Base-by-base conservation (phyloP, 345 rosid genomes). In the Eucalyptus coolabah region DNA sequence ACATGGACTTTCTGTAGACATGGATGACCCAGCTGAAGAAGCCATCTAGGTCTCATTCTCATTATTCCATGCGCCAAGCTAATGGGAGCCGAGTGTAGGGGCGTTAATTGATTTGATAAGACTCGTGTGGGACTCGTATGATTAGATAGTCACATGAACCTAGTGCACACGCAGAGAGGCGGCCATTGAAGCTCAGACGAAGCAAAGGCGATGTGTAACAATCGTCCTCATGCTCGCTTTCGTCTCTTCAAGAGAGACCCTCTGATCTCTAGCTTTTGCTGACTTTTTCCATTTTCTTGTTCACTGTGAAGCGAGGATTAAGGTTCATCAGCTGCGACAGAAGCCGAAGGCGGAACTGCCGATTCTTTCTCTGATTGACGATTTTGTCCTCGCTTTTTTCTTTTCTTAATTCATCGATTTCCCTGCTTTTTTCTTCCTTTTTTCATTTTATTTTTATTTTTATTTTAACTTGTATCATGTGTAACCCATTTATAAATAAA, bases 281-380 rank as follows among this genome's bases (percentile, higher is more conserved):
- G 77, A n/a, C 77, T 65, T 65, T 28, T 15, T 15, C 21, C 40
- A 14, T 30, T 63, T 63, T 63, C 72, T 63, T 30, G 19, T 4
- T 63, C 17, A 4, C 72, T 30, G 34, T 63, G 34, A 14, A 63
- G 72, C n/a, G 72, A 63, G 72, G 34, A 54, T 95, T 90, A 95
- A 95, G 92, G 97, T 94, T 26, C 94, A 94, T 72, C 95, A 93
- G 92, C 89, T 94, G 90, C 85, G 95, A n/a, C 92, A 95, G 91
- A 94, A 94, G 56, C 89, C 94, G n/a, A 95, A 93, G 91, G 14
- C 87, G 2, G 95, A 95, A 1, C 94, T 95, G 40, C 90, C 14
- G 56, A 18, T 53, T 19, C 56, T 53, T 7, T 53, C 24, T 53
- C 56, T 51, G 53, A 50, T 50, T 50, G 53, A 50, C 53, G 53